These are phyloP conservation scores for Chalciporus pseudorubinellus DNA, from an alignment of 768 basidiomycete species.

Conservation along the genomic window DNA sequence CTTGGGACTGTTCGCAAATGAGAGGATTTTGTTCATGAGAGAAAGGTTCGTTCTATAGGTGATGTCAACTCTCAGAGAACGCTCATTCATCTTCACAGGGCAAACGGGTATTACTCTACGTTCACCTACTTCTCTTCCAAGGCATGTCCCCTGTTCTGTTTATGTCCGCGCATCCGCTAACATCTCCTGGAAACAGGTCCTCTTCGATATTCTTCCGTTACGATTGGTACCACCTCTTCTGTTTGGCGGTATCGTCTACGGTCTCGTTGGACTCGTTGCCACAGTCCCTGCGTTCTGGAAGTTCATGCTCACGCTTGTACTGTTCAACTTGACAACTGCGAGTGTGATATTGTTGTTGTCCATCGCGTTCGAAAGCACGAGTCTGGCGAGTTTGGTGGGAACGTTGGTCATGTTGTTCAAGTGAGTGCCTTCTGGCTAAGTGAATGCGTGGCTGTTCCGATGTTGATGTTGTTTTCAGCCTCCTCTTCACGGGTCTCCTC, in stretches of 20 bases:
- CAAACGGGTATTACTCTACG: constrained; percentile 97
- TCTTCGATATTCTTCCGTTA: constrained; percentile 95
- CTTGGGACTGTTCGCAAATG: constrained; percentile 89
- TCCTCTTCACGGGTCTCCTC: constrained; percentile 92
- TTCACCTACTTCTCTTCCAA: constrained; percentile 97
- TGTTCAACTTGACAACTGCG: constrained; percentile 96
- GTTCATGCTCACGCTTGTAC: constrained; percentile 91
- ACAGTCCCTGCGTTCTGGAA: constrained; percentile 94
- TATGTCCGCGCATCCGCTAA: background rate
- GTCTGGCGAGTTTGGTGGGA: constrained; percentile 91
- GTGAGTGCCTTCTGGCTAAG: constrained; percentile 46
- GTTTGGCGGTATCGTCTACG: constrained; percentile 94
- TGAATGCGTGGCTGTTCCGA: constrained; percentile 1
- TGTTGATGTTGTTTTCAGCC: constrained; percentile 42
- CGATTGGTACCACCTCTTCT: constrained; percentile 93
- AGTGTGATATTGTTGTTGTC: constrained; percentile 89
- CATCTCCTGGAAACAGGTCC: constrained; percentile 48
- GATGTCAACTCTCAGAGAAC: background rate
- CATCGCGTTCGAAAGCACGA: constrained; percentile 81
- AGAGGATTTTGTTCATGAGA: constrained; percentile 96
- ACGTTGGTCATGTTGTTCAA: constrained; percentile 98
- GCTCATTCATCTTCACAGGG: constrained; percentile 43
- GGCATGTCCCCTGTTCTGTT: constrained; percentile 34
- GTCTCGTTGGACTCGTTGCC: constrained; percentile 91
- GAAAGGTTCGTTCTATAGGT: constrained; percentile 61